These are phyloP conservation scores for Tricholoma bakamatsutake DNA, from an alignment of 768 basidiomycete genomes.

Conservation along the genomic window DNA sequence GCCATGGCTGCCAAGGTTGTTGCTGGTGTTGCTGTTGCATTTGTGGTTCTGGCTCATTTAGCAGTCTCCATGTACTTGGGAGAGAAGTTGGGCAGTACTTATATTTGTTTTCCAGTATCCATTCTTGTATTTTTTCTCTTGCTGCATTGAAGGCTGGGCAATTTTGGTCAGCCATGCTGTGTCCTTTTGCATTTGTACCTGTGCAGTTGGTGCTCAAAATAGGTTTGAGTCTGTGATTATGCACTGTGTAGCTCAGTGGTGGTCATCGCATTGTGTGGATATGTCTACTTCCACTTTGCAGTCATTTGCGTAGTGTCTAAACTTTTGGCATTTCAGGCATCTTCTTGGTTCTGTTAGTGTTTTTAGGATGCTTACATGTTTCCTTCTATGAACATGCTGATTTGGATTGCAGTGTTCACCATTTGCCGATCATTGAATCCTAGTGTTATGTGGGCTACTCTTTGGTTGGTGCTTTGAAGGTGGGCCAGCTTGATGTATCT, in stretches of 20 bases:
- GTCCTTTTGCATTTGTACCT: too few relatives aligned
- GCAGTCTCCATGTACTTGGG: neutral
- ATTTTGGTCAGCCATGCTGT: neutral
- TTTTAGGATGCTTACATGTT: too few relatives aligned
- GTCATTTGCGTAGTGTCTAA: conserved; percentile 7
- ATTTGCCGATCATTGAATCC: too few relatives aligned
- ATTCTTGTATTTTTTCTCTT: conserved; percentile 5
- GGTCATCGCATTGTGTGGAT: neutral
- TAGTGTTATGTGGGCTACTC: conserved; percentile 3
- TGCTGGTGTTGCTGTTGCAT: too few relatives aligned
- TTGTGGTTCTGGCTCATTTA: too few relatives aligned
- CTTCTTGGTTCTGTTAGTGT: too few relatives aligned
- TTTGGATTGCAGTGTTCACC: too few relatives aligned
- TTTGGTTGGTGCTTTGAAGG: conserved; percentile 11
- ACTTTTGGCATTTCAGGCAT: conserved; percentile 7
- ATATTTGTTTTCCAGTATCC: conserved; percentile 12
- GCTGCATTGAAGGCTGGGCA: conserved; percentile 12
- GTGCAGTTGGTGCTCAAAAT: conserved; percentile 18
- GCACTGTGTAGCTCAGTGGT: conserved; percentile 17
- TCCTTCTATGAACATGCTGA: too few relatives aligned
- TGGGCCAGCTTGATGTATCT: conserved; percentile 23
- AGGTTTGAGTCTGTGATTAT: neutral
- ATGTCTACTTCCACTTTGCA: conserved; percentile 7
- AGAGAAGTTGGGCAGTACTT: conserved; percentile 10
- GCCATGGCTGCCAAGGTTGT: too few relatives aligned